These are phyloP conservation scores for Linaria vulgaris DNA, from an alignment of 257 asterid genomes.

Conservation along the genomic window DNA sequence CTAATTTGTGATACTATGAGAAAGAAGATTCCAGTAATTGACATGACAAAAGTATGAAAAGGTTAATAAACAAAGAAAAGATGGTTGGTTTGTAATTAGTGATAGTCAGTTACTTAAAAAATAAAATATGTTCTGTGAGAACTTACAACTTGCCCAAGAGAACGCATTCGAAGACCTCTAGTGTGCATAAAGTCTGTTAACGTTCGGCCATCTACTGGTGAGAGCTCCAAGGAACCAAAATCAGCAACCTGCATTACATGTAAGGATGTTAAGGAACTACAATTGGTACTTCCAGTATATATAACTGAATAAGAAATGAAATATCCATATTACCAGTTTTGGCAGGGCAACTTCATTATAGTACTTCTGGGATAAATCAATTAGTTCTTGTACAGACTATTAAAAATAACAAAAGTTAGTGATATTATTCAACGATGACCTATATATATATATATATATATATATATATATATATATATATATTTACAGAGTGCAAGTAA, in stretches of 20 bases:
- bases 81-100: not conserved
- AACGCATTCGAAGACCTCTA: slow-evolving; percentile 97
- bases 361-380: slow-evolving; percentile 67
- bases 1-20: too few relatives aligned
- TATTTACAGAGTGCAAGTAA: slow-evolving; percentile 2
- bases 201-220: slow-evolving; percentile 98
- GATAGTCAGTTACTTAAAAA: not conserved
- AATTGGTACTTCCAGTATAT: slow-evolving; percentile 23
- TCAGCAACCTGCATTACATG: slow-evolving; percentile 80
- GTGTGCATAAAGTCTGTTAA: slow-evolving; percentile 99
- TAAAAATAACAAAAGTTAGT: slow-evolving; percentile 40
- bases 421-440: slow-evolving; percentile 24
- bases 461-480: slow-evolving; percentile 3
- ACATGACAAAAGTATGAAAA: not conserved
- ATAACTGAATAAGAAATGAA: slow-evolving; percentile 17
- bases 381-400: slow-evolving; percentile 78
- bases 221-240: slow-evolving; percentile 97
- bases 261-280: slow-evolving; percentile 20
- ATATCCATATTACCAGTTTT: slow-evolving; percentile 62
- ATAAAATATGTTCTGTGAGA: slow-evolving; percentile 20
- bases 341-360: slow-evolving; percentile 89
- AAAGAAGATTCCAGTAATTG: too few relatives aligned
- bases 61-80: not conserved
- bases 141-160: slow-evolving; percentile 97
- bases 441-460: slow-evolving; percentile 10